Base-by-base conservation (phyloP, 371 early-diverging fungal species). In the Syncephalastrum monosporum region DNA sequence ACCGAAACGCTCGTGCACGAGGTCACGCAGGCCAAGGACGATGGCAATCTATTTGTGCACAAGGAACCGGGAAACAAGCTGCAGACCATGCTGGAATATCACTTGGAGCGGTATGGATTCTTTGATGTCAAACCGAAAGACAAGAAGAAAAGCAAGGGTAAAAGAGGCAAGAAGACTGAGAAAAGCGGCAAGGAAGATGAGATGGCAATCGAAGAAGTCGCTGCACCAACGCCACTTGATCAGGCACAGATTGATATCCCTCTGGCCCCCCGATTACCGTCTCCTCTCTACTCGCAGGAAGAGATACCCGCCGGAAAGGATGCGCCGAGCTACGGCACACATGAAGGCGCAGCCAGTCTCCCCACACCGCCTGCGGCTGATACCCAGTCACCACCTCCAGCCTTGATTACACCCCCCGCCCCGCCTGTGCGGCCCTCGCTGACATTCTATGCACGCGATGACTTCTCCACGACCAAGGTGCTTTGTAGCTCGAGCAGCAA, bases 401-500 rank as follows among this genome's bases (percentile, higher is more conserved):
- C 8, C 6, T 33, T 33, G 38, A 5, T 10, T 33, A 10, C 10
- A 33, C 2, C 38, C 12, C 38, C 38, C 8, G 38, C 38, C 12
- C 38, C 38, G 12, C 8, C 38, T 10, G 38, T 33, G 10, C 38
- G 38, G 10, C 38, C 53, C 19, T 23, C 61, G 42, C 14, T 59
- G 23, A 65, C 63, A 5, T 69, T 59, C 47, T 65, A 64, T 42
- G 62, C 61, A 7, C 43, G 44, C 2, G 62, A 65, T 42, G 65
- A 50, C 0, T 62, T 65, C 27, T 53, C 61, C 3, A 65, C 64
- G 25, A 63, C 57, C 7, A 25, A 47, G 0, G 55, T 69, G 8
- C 45, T 62, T 0, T 61, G 65, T 55, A 65, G 62, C 8, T 64
- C 69, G 16, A 75, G 79, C 52, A 81, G 71, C 64, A 87, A 87